A percentile compares a stretch with the other conserved stretches of the same genome.
These are phyloP conservation scores for Debaryomyces prosopidis DNA, from an alignment of 805 yeast genomes.

Conservation along the genomic window DNA sequence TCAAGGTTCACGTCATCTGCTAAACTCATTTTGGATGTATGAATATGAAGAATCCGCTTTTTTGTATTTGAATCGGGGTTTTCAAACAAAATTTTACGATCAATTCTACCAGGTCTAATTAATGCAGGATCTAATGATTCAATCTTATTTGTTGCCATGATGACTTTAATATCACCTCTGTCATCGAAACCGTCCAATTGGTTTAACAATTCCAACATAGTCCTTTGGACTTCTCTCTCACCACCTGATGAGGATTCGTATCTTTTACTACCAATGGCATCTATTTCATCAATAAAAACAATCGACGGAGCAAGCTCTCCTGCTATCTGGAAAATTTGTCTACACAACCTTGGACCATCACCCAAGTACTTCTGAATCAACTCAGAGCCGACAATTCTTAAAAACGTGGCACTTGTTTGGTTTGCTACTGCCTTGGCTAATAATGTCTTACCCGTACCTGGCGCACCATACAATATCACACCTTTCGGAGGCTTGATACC, in stretches of 20 bases:
- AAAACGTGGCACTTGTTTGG: conserved; percentile 93
- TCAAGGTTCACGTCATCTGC: conserved; percentile 86
- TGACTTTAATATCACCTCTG: conserved; percentile 94
- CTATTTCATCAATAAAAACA: conserved; percentile 97
- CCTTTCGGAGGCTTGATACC: conserved; percentile 99
- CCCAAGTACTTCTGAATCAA: conserved; percentile 95
- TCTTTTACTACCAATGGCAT: conserved; percentile 98
- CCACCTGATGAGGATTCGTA: conserved; percentile 97
- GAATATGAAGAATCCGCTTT: conserved; percentile 88
- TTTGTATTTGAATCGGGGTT: conserved; percentile 92
- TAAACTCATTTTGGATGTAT: conserved; percentile 90
- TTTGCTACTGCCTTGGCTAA: conserved; percentile 98
- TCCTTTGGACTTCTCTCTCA: conserved; percentile 95
- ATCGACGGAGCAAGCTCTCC: conserved; percentile 98
- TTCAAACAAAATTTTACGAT: conserved; percentile 92
- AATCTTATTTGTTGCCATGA: conserved; percentile 96
- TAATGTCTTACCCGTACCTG: conserved; percentile 96
- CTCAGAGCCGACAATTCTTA: conserved; percentile 96
- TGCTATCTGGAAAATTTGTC: conserved; percentile 95
- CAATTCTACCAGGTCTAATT: conserved; percentile 96
- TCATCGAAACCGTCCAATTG: conserved; percentile 97
- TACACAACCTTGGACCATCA: conserved; percentile 92
- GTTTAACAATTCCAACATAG: conserved; percentile 93
- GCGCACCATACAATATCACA: conserved; percentile 94
- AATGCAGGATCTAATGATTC: conserved; percentile 94